These are phyloP conservation scores for Schwanniomyces vanrijiae DNA, from an alignment of 805 yeast species.

Conservation along the genomic window DNA sequence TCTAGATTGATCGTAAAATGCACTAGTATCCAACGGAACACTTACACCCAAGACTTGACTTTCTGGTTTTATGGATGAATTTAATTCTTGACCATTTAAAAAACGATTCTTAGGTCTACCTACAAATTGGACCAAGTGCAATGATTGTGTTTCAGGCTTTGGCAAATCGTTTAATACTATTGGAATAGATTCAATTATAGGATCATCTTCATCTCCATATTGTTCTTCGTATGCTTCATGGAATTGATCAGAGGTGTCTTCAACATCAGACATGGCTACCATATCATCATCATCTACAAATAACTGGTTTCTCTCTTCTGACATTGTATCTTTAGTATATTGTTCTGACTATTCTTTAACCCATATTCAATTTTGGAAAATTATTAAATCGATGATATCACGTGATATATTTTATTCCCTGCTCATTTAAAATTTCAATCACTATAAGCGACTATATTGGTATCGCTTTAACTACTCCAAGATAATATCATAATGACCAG, in stretches of 20 bases:
- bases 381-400: not conserved
- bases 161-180: conserved; percentile 27
- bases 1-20: conserved; percentile 66
- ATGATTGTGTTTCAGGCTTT: conserved; percentile 19
- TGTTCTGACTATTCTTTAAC: not conserved
- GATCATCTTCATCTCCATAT: conserved; percentile 28
- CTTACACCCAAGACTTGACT: conserved; percentile 72
- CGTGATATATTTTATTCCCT: not conserved
- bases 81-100: conserved; percentile 31
- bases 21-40: conserved; percentile 66
- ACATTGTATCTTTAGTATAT: not conserved
- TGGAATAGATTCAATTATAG: conserved; percentile 40
- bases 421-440: not conserved
- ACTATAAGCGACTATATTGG: not conserved
- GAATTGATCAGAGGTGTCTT: conserved; percentile 6
- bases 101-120: conserved; percentile 51
- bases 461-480: not conserved
- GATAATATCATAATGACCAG: conserved; percentile 6
- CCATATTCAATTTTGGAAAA: not conserved
- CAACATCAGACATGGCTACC: conserved; percentile 10
- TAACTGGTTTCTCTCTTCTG: conserved; percentile 7
- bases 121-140: conserved; percentile 48
- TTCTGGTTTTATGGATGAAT: conserved; percentile 57
- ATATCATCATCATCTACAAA: conserved; percentile 26
- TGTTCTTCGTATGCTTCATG: conserved; percentile 12